Conservation (phyloP, 768 basidiomycete genomes). For the Tulasnella calospora region DNA sequence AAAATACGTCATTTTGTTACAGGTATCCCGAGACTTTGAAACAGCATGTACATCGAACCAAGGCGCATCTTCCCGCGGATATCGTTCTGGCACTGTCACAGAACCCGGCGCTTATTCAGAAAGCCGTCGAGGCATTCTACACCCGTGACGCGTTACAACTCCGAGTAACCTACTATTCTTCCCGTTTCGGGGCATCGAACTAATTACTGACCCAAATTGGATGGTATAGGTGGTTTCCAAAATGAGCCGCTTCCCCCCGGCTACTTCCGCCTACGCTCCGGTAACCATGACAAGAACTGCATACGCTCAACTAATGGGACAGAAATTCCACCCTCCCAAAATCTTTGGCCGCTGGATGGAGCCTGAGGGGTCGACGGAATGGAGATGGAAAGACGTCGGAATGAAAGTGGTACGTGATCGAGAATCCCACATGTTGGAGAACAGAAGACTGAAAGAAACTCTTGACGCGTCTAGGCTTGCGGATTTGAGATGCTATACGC, state of each 20-base stretch:
- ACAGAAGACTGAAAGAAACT: neutral
- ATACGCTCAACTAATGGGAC: constrained; percentile 88
- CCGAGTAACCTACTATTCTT: constrained; percentile 52
- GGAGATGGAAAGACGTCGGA: constrained; percentile 78
- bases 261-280: constrained; percentile 53
- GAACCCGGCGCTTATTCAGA: constrained; percentile 69
- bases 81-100: constrained; percentile 66
- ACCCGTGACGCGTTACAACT: constrained; percentile 88
- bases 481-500: constrained; percentile 97
- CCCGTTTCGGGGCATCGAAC: constrained; percentile 1
- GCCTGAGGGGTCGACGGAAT: constrained; percentile 62
- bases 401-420: constrained; percentile 75
- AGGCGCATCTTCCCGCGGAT: constrained; percentile 73
- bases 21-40: constrained; percentile 68
- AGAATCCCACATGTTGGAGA: neutral
- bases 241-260: constrained; percentile 86
- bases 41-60: constrained; percentile 69
- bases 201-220: neutral
- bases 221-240: constrained; percentile 68
- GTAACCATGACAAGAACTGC: constrained; percentile 83
- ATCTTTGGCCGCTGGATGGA: constrained; percentile 69
- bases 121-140: constrained; percentile 88
- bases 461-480: constrained; percentile 54
- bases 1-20: neutral
- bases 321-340: constrained; percentile 88